A percentile compares a stretch with the other conserved stretches of the same genome.
Conservation (phyloP, 2,329 filamentous ascomycete species). For the Xylaria sp. region DNA sequence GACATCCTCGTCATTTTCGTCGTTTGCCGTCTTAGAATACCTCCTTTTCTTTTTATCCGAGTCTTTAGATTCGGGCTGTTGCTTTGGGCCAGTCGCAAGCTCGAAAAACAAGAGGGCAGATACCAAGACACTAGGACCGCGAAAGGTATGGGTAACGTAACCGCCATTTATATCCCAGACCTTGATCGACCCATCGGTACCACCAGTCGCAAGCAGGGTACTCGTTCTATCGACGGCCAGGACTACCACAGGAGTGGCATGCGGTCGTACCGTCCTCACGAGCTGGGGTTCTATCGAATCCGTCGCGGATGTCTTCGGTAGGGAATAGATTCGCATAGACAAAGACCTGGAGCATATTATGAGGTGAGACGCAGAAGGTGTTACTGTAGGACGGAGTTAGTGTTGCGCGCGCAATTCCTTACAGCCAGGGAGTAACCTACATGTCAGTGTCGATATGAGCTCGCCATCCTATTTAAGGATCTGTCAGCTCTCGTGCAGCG, state of each 20-base stretch:
- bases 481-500: conserved; percentile 11
- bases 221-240: conserved; percentile 84
- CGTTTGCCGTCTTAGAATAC: conserved; percentile 50
- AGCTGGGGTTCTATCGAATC: conserved; percentile 69
- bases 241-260: conserved; percentile 87
- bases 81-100: conserved; percentile 55
- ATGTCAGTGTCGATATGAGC: conserved; percentile 73
- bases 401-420: background rate
- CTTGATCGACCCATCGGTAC: conserved; percentile 91
- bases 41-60: conserved; percentile 51
- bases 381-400: conserved; percentile 62
- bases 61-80: conserved; percentile 49
- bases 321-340: conserved; percentile 88
- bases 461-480: conserved; percentile 70
- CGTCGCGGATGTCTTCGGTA: conserved; percentile 64
- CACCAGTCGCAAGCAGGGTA: conserved; percentile 89
- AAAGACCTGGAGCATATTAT: conserved; percentile 93
- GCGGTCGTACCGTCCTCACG: conserved; percentile 83
- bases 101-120: conserved; percentile 94
- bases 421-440: conserved; percentile 47
- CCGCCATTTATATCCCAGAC: conserved; percentile 94
- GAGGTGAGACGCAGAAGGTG: conserved; percentile 85
- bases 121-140: conserved; percentile 88
- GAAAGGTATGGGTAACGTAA: conserved; percentile 93
- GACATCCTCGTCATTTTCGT: conserved; percentile 49